Conservation (phyloP, 768 basidiomycete species). For the Leucocoprinus birnbaumii region DNA sequence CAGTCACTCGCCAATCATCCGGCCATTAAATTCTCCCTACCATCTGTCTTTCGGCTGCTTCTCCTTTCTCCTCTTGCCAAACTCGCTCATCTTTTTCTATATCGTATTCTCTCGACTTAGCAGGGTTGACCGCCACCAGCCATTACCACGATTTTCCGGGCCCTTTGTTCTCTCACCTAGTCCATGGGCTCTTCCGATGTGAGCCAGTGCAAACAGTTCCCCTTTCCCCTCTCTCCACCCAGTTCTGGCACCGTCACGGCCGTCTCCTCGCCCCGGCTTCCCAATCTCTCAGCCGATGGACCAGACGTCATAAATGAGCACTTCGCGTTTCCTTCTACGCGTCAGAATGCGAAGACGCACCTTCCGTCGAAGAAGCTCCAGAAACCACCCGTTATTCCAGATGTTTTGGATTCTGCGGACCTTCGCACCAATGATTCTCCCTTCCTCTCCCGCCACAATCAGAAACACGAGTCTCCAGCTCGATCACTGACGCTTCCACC, state of each 20-base stretch:
- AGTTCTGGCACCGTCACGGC: conserved; percentile 39
- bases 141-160: neutral
- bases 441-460: conserved; percentile 17
- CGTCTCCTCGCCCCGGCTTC: conserved; percentile 33
- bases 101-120: neutral
- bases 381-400: conserved; percentile 11
- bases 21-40: neutral
- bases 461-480: conserved; percentile 26
- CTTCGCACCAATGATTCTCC: conserved; percentile 14
- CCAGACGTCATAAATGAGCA: conserved; percentile 21
- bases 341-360: neutral
- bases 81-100: neutral
- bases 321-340: conserved; percentile 1
- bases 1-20: neutral
- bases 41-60: neutral
- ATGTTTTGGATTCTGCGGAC: conserved; percentile 6
- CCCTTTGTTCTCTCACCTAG: neutral
- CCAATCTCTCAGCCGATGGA: conserved; percentile 22
- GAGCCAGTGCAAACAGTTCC: conserved; percentile 25
- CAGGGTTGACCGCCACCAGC: neutral
- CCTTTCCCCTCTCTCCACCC: conserved; percentile 46
- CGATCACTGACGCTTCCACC: conserved; percentile 38
- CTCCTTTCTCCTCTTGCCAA: neutral
- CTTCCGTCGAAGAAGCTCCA: conserved; percentile 2
- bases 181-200: conserved; percentile 22